phyloP scores from a whole-genome alignment of 495 filamentous ascomycete genomes.

The Cercophora sp. region DNA sequence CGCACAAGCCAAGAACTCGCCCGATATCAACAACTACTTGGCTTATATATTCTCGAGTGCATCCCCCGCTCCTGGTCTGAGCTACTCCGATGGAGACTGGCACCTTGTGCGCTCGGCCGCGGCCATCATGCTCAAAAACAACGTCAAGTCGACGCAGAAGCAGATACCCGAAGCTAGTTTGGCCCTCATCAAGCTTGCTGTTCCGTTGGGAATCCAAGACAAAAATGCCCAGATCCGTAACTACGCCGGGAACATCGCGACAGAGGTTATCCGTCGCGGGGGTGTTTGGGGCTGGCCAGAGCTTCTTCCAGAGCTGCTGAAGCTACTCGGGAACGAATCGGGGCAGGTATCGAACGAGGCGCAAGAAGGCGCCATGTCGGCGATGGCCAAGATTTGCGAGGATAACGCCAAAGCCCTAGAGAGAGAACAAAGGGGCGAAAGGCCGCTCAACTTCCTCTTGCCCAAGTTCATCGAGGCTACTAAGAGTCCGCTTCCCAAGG shows the following conservation, averaged over 20 bases:
- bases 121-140: slow-evolving; percentile 92
- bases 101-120: slow-evolving; percentile 78
- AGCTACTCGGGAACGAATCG: slow-evolving; percentile 66
- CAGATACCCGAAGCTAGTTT: slow-evolving; percentile 66
- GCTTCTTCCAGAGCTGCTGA: slow-evolving; percentile 73
- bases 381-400: slow-evolving; percentile 91
- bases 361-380: slow-evolving; percentile 92
- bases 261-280: slow-evolving; percentile 82
- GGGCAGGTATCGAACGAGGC: slow-evolving; percentile 63
- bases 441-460: slow-evolving; percentile 82
- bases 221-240: slow-evolving; percentile 75
- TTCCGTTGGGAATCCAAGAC: slow-evolving; percentile 77
- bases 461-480: slow-evolving; percentile 89
- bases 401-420: slow-evolving; percentile 88
- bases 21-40: slow-evolving; percentile 96
- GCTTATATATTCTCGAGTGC: slow-evolving; percentile 80
- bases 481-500: slow-evolving; percentile 63
- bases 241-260: slow-evolving; percentile 89
- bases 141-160: slow-evolving; percentile 67
- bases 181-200: slow-evolving; percentile 70
- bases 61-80: slow-evolving; percentile 54
- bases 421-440: slow-evolving; percentile 77
- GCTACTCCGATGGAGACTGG: slow-evolving; percentile 55
- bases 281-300: slow-evolving; percentile 90
- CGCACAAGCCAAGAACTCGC: slow-evolving; percentile 79